Conservation (phyloP, 805 yeast genomes). For the Kazachstania viticola region DNA sequence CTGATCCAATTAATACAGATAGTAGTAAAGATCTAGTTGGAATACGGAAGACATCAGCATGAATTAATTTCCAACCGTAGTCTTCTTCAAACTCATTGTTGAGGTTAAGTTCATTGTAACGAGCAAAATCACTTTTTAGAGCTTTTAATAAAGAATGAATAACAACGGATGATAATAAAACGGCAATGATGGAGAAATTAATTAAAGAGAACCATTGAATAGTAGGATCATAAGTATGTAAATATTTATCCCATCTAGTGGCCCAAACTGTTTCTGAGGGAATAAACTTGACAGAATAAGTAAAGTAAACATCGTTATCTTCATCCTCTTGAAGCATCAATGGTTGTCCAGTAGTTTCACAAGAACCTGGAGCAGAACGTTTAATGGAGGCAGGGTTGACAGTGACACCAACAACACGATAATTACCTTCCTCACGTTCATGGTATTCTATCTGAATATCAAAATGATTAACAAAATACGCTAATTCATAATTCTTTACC, state of each 20-base stretch:
- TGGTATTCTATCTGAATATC: conserved; percentile 77
- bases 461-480: conserved; percentile 71
- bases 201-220: conserved; percentile 93
- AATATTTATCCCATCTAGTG: conserved; percentile 95
- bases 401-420: conserved; percentile 83
- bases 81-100: conserved; percentile 85
- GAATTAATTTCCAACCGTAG: conserved; percentile 92
- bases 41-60: conserved; percentile 88
- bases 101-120: conserved; percentile 80
- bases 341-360: conserved; percentile 27
- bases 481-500: conserved; percentile 25
- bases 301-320: conserved; percentile 53
- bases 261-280: conserved; percentile 82
- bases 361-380: conserved; percentile 30
- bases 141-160: conserved; percentile 70
- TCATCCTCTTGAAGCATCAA: conserved; percentile 38
- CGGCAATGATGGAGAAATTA: conserved; percentile 73
- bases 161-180: conserved; percentile 65
- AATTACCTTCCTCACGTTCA: conserved; percentile 49
- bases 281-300: conserved; percentile 73
- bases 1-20: conserved; percentile 79
- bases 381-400: conserved; percentile 58
- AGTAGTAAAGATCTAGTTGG: conserved; percentile 61
- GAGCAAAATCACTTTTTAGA: conserved; percentile 71
- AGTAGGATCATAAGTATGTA: conserved; percentile 83